These are phyloP conservation scores for Solanum peruvianum DNA, from an alignment of 257 asterid species.

Conservation along the genomic window DNA sequence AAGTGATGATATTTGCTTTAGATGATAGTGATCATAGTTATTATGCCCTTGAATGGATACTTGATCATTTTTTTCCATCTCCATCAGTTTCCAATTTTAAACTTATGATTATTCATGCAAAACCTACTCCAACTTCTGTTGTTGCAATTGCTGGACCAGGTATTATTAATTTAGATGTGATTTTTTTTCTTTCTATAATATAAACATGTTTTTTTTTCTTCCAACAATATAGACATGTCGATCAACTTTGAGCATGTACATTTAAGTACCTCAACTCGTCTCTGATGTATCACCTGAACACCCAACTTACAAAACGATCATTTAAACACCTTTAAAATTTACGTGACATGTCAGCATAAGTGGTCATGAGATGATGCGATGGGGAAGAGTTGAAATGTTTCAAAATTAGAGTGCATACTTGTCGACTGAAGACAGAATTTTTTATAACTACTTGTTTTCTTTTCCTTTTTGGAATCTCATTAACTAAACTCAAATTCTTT, in stretches of 20 bases:
- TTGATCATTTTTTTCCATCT: constrained; percentile 13
- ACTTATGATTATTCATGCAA: constrained; percentile 22
- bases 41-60: constrained; percentile 31
- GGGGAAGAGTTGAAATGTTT: background rate
- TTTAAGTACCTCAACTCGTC: background rate
- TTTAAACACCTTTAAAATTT: background rate
- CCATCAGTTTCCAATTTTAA: constrained; percentile 5
- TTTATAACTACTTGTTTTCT: background rate
- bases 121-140: constrained; percentile 8
- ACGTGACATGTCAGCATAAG: background rate
- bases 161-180: background rate
- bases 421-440: background rate
- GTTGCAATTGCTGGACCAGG: constrained; percentile 28
- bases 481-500: background rate
- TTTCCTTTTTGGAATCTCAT: background rate
- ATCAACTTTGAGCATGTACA: background rate
- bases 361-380: background rate
- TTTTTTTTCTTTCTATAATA: no score
- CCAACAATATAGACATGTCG: background rate
- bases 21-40: constrained; percentile 34
- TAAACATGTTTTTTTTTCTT: background rate
- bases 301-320: background rate
- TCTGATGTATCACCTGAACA: background rate
- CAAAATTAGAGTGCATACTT: background rate
- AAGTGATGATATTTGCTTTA: constrained; percentile 20